Evolutionary conservation across 176 grass and related monocot species (phyloP).

Genomic region (Pontederia paniculata): DNA sequence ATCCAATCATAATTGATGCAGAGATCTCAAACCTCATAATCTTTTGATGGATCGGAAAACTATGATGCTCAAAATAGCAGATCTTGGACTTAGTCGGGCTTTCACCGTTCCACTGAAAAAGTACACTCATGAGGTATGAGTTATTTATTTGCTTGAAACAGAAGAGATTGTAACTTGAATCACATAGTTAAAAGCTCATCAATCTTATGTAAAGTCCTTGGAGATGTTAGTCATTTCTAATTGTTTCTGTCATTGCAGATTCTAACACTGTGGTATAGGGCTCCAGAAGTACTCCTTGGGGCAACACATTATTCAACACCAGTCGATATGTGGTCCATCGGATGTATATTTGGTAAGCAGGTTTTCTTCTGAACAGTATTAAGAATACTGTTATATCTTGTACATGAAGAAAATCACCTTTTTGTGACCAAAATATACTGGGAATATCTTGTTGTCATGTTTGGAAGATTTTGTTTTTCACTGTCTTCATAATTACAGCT

Average conservation of each 20-base stretch:
- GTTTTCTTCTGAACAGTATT: no score
- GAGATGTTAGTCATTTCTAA: neutral
- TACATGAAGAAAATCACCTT: no score
- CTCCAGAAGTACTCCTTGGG: slow-evolving; percentile 83
- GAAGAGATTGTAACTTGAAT: no score
- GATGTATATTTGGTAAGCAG: slow-evolving; percentile 77
- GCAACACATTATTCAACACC: slow-evolving; percentile 85
- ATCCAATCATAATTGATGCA: slow-evolving; percentile 5
- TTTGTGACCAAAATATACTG: no score
- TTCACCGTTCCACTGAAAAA: slow-evolving; percentile 84
- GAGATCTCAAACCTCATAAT: slow-evolving; percentile 92
- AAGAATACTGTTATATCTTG: no score
- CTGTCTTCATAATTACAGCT: slow-evolving; percentile 37
- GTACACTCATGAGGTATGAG: slow-evolving; percentile 81
- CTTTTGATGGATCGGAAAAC: slow-evolving; percentile 94
- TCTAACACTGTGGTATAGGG: slow-evolving; percentile 96
- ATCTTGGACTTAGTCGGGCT: slow-evolving; percentile 77
- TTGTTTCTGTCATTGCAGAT: slow-evolving; percentile 36
- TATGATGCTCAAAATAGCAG: slow-evolving; percentile 91
- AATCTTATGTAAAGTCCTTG: neutral
- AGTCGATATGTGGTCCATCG: slow-evolving; percentile 92
- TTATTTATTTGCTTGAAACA: neutral
- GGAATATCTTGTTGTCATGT: no score
- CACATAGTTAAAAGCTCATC: no score
- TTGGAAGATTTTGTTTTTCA: neutral